These are phyloP conservation scores for Dissophora globulifera DNA, from an alignment of 192 early-diverging fungal species.

Conservation along the genomic window DNA sequence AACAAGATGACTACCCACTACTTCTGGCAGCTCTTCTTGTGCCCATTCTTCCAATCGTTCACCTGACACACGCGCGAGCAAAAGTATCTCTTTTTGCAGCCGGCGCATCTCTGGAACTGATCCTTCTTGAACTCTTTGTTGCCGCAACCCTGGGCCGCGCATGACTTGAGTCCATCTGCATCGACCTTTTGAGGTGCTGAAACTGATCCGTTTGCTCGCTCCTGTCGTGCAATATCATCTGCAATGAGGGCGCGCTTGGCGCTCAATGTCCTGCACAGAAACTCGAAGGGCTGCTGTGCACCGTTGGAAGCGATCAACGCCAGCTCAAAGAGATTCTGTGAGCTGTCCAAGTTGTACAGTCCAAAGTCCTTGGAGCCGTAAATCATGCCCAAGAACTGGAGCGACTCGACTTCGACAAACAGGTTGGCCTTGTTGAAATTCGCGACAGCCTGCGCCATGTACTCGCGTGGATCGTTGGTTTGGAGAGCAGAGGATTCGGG, in stretches of 20 bases:
- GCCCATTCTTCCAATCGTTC: constrained; percentile 62
- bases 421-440: constrained; percentile 40
- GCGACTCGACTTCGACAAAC: constrained; percentile 54
- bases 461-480: constrained; percentile 43
- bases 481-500: constrained; percentile 13
- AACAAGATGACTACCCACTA: constrained; percentile 18
- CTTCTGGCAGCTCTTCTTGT: constrained; percentile 53
- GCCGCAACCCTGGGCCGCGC: constrained; percentile 53
- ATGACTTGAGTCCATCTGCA: constrained; percentile 33
- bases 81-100: constrained; percentile 60
- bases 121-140: constrained; percentile 56
- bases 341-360: constrained; percentile 60
- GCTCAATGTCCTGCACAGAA: constrained; percentile 54
- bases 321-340: constrained; percentile 62
- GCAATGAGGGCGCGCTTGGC: constrained; percentile 54
- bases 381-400: constrained; percentile 62
- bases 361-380: constrained; percentile 62
- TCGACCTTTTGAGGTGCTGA: constrained; percentile 32
- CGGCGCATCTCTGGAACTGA: constrained; percentile 58
- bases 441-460: constrained; percentile 53
- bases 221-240: constrained; percentile 44
- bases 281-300: constrained; percentile 56
- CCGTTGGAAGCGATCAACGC: constrained; percentile 58
- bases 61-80: constrained; percentile 65
- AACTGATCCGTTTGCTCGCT: constrained; percentile 47